Conservation (phyloP, 257 asterid genomes). For the Lycium ferocissimum region DNA sequence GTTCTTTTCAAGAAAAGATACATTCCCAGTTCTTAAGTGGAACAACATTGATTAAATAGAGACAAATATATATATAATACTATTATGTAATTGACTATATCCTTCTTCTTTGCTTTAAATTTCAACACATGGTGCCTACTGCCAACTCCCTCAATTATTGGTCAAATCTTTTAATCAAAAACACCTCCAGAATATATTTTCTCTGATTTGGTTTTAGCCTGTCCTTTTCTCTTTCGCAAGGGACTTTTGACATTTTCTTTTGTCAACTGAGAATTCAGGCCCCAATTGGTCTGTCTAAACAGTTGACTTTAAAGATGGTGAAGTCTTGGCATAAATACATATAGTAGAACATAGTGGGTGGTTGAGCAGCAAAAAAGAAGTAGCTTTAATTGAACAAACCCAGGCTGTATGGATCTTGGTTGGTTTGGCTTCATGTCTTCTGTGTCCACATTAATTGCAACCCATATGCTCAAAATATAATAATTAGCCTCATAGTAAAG, state of each 20-base stretch:
- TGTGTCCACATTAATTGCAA: slow-evolving; percentile 28
- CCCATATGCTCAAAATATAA: not conserved
- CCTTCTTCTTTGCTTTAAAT: slow-evolving; percentile 19
- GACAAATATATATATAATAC: not conserved
- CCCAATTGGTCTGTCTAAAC: slow-evolving; percentile 39
- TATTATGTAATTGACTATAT: slow-evolving; percentile 8
- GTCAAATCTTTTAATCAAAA: not conserved
- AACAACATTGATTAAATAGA: slow-evolving; percentile 23
- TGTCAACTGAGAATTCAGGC: slow-evolving; percentile 33
- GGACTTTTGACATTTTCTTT: slow-evolving; percentile 43
- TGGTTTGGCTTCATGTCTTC: slow-evolving; percentile 28
- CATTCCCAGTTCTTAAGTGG: not conserved
- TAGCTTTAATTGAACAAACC: slow-evolving; percentile 2
- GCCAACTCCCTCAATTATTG: not conserved
- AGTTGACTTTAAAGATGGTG: slow-evolving; percentile 55
- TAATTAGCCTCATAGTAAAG: too few relatives aligned
- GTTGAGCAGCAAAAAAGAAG: slow-evolving; percentile 42
- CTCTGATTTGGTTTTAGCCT: not conserved
- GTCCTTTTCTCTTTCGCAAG: slow-evolving; percentile 41
- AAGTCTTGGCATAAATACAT: slow-evolving; percentile 26
- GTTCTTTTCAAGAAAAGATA: not conserved
- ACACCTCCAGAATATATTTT: not conserved
- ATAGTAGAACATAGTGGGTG: slow-evolving; percentile 34
- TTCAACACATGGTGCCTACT: not conserved
- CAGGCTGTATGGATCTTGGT: slow-evolving; percentile 50